Base-by-base conservation (phyloP, 805 yeast species). In the Kodamaea restingae region DNA sequence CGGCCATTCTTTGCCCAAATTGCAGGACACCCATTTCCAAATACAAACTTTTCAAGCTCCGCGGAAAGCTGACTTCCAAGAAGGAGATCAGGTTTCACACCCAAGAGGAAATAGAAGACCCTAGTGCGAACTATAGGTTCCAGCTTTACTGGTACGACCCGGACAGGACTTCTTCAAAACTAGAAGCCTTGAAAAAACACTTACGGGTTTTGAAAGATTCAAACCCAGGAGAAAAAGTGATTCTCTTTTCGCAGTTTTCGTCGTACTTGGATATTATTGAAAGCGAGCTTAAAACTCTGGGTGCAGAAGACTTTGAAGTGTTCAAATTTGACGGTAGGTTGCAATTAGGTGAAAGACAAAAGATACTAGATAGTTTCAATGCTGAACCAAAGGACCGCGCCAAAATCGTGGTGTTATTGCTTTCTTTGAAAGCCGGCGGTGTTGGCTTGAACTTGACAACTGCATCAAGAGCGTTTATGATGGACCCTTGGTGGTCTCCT, bases 401-500 rank as follows among this genome's bases (percentile, higher is more conserved):
- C 48, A 46, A 53, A 24, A 48, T 67, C 8, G 70, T 74, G 3
- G 73, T 90, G 1, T 56, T 90, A 8, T 63, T 90, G 15, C 56
- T 90, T 14, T 84, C 95, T 6, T 63, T 88, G 45, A 90, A 88
- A 58, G 95, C 96, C 0, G 97, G 97, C 17, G 97, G 97, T 6
- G 96, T 88, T 9, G 97, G 97, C 0, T 67, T 90, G 45, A 90
- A 90, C 54, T 65, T 90, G 44, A 90, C 95, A 0, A 78, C 81
- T 36, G 95, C 97, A 0, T 82, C 86, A 0, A 72, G 76, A 25
- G 97, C 95, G 2, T 88, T 80, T 50, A 72, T 90, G 76, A 83
- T 91, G 87, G 97, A 90, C 53, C 96, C 97, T 0, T 90, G 96
- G 93, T 90, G 97, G 97, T 85, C 93, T 21, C 95, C 87, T 33